These are phyloP conservation scores for Pyrus bretschneideri DNA, from an alignment of 306 rosid genomes.

Conservation along the genomic window DNA sequence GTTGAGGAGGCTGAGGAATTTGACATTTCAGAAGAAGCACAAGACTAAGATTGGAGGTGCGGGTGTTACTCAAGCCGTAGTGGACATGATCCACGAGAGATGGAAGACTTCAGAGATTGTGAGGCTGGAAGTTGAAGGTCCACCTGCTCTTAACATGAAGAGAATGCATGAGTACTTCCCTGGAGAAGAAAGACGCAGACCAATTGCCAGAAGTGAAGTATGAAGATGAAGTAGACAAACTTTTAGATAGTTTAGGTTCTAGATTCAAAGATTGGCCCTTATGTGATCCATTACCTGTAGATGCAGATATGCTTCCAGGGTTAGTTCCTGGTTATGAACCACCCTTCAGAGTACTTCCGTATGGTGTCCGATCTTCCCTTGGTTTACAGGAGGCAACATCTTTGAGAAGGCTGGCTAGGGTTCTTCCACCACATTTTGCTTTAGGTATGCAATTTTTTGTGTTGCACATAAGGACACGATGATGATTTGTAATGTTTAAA, in stretches of 20 bases:
- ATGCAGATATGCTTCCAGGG: conserved; percentile 84
- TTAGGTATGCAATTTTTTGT: conserved; percentile 43
- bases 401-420: conserved; percentile 76
- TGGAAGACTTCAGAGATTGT: conserved; percentile 85
- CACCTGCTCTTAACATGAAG: conserved; percentile 91
- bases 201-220: conserved; percentile 44
- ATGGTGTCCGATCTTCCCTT: conserved; percentile 70
- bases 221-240: conserved; percentile 71
- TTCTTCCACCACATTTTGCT: conserved; percentile 97
- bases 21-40: conserved; percentile 89
- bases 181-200: conserved; percentile 30
- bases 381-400: conserved; percentile 74
- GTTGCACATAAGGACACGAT: conserved; percentile 11
- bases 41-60: conserved; percentile 82
- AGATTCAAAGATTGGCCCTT: conserved; percentile 89
- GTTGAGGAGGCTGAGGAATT: conserved; percentile 64
- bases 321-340: conserved; percentile 69
- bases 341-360: conserved; percentile 94
- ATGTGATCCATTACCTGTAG: conserved; percentile 81
- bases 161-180: conserved; percentile 70
- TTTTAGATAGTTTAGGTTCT: conserved; percentile 79
- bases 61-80: conserved; percentile 86
- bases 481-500: conserved; percentile 18
- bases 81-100: conserved; percentile 75
- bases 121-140: conserved; percentile 76